Evolutionary conservation across 2,329 filamentous ascomycete species (phyloP).

Genomic region (Zalaria sp.): DNA sequence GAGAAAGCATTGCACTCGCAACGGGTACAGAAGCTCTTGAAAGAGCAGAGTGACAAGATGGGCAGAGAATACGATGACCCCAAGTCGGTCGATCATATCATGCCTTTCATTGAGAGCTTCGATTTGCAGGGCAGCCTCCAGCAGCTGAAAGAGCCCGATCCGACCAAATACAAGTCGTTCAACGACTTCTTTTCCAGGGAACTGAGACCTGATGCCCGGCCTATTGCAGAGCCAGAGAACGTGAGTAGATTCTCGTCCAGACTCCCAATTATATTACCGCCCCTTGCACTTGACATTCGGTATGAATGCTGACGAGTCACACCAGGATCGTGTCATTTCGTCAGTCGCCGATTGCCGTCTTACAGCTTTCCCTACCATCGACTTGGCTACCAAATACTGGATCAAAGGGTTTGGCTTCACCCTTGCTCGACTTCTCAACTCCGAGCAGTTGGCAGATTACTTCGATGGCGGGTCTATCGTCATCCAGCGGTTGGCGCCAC

Average conservation of each 20-base stretch:
- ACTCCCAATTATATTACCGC: background rate
- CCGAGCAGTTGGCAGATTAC: slow-evolving; percentile 13
- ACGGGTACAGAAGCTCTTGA: slow-evolving; percentile 18
- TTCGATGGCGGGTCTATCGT: slow-evolving; percentile 23
- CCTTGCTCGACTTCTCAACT: slow-evolving; percentile 16
- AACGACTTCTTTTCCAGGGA: slow-evolving; percentile 30
- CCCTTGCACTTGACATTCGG: background rate
- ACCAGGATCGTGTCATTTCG: slow-evolving; percentile 12
- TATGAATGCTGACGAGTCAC: background rate
- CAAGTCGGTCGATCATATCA: slow-evolving; percentile 21
- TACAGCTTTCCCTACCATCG: slow-evolving; percentile 23
- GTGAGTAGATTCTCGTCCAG: slow-evolving; percentile 1
- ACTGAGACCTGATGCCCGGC: slow-evolving; percentile 21
- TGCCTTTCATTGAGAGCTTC: slow-evolving; percentile 27
- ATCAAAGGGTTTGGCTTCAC: slow-evolving; percentile 29
- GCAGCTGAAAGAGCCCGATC: slow-evolving; percentile 24
- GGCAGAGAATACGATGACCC: slow-evolving; percentile 26
- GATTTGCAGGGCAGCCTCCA: slow-evolving; percentile 16
- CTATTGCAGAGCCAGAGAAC: slow-evolving; percentile 21
- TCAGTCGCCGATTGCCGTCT: slow-evolving; percentile 25
- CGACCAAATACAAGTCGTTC: slow-evolving; percentile 24
- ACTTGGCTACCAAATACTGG: slow-evolving; percentile 26
- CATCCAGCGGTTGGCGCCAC: slow-evolving; percentile 26
- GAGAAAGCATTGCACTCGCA: slow-evolving; percentile 23
- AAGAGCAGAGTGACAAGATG: slow-evolving; percentile 25